Evolutionary conservation across 2,329 filamentous ascomycete genomes (phyloP).

Genomic region (Aspergillus novofumigatus): DNA sequence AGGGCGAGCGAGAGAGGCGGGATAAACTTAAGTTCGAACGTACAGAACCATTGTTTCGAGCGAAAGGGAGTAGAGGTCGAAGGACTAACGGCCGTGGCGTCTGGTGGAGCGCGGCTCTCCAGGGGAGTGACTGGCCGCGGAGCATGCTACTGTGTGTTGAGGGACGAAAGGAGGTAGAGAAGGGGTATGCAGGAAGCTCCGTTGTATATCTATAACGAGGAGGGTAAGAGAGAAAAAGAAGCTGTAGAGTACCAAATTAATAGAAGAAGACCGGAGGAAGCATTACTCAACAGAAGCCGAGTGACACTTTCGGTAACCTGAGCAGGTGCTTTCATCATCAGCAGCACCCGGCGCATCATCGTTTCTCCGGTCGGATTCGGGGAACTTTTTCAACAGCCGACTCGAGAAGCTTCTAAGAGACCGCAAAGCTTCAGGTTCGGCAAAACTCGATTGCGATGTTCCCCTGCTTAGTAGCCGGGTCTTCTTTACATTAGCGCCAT

Average conservation of each 20-base stretch:
- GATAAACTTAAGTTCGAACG: conserved; percentile 24
- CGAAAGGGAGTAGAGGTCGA: conserved; percentile 28
- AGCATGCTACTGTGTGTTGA: conserved; percentile 50
- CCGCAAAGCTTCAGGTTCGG: conserved; percentile 12
- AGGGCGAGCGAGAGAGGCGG: conserved; percentile 21
- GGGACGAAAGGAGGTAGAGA: conserved; percentile 6
- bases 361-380: conserved; percentile 23
- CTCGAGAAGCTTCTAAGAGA: conserved; percentile 31
- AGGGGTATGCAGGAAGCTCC: conserved; percentile 9
- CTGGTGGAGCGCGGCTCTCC: conserved; percentile 57
- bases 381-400: conserved; percentile 31
- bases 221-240: background rate
- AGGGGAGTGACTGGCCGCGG: conserved; percentile 61
- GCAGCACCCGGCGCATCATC: conserved; percentile 19
- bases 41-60: conserved; percentile 29
- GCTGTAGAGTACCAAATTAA: conserved; percentile 1
- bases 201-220: background rate
- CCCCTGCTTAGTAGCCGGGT: conserved; percentile 10
- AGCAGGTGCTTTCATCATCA: conserved; percentile 31
- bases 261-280: background rate
- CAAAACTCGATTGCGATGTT: conserved; percentile 6
- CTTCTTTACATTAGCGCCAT: background rate
- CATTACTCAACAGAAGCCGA: conserved; percentile 11
- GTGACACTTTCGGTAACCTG: conserved; percentile 22
- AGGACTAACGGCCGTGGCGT: conserved; percentile 40